Evolutionary conservation across 441 rosid genomes (phyloP).

Genomic region (Theobroma grandiflorum): DNA sequence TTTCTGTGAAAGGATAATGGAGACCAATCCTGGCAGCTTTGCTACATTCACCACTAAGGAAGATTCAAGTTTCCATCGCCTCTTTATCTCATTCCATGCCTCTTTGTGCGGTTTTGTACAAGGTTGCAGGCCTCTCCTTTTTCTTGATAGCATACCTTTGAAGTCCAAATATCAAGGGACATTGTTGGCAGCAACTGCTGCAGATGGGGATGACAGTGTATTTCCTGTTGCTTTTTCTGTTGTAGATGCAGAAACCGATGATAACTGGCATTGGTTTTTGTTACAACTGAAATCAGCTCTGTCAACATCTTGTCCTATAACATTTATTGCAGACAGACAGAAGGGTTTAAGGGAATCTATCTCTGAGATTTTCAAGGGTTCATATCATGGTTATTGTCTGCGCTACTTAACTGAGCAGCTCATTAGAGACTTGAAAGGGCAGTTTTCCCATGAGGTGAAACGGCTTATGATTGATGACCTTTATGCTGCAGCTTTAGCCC

Average conservation of each 20-base stretch:
- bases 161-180: constrained; percentile 92
- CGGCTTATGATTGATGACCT: constrained; percentile 77
- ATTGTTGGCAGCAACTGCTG: constrained; percentile 82
- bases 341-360: constrained; percentile 78
- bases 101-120: constrained; percentile 73
- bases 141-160: constrained; percentile 78
- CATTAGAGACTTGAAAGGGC: constrained; percentile 80
- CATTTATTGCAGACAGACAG: constrained; percentile 85
- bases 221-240: constrained; percentile 90
- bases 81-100: constrained; percentile 86
- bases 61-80: constrained; percentile 90
- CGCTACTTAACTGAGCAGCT: constrained; percentile 77
- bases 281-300: constrained; percentile 75
- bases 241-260: constrained; percentile 77
- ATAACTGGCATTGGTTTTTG: constrained; percentile 95
- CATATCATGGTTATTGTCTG: constrained; percentile 80
- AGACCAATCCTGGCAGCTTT: constrained; percentile 86
- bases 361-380: constrained; percentile 64
- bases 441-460: constrained; percentile 88
- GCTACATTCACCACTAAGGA: constrained; percentile 85
- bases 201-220: constrained; percentile 80
- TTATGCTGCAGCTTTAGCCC: constrained; percentile 71
- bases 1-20: constrained; percentile 84
- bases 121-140: constrained; percentile 90
- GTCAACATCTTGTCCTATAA: constrained; percentile 64